Percentiles rank a stretch among this genome's conserved stretches.
Conservation (phyloP, 2,329 filamentous ascomycete genomes). For the Colletotrichum sp. region DNA sequence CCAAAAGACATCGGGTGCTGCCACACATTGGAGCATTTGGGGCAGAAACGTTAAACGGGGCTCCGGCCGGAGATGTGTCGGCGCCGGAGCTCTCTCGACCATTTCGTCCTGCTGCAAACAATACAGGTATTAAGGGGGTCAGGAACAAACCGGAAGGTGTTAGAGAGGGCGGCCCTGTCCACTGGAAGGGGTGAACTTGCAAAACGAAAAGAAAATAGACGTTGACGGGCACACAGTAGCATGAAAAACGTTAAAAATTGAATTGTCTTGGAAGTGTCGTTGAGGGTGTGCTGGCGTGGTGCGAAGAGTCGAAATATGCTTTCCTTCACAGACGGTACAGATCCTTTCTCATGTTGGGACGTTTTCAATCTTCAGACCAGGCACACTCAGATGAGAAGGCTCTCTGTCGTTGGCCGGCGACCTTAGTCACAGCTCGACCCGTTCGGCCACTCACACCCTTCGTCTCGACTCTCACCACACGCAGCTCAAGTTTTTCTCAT, state of each 20-base stretch:
- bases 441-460: not conserved
- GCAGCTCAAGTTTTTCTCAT: not conserved
- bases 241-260: conserved; percentile 12
- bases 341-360: not conserved
- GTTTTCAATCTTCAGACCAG: not conserved
- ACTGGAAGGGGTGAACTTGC: not conserved
- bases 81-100: not conserved
- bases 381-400: not conserved
- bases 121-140: not conserved
- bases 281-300: not conserved
- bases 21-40: not conserved
- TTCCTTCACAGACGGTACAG: not conserved
- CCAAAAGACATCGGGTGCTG: not conserved
- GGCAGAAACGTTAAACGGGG: not conserved
- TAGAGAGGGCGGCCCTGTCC: not conserved
- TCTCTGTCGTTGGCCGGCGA: not conserved
- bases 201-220: not conserved
- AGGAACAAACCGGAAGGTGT: not conserved
- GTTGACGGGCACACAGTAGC: not conserved
- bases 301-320: not conserved
- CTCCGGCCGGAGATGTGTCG: not conserved
- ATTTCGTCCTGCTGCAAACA: not conserved
- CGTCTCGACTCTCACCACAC: not conserved
- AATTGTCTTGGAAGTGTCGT: not conserved
- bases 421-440: not conserved